Percentiles rank a stretch among this genome's conserved stretches.
Conservation (phyloP, 2,329 filamentous ascomycete species). For the Cadophora sp. region DNA sequence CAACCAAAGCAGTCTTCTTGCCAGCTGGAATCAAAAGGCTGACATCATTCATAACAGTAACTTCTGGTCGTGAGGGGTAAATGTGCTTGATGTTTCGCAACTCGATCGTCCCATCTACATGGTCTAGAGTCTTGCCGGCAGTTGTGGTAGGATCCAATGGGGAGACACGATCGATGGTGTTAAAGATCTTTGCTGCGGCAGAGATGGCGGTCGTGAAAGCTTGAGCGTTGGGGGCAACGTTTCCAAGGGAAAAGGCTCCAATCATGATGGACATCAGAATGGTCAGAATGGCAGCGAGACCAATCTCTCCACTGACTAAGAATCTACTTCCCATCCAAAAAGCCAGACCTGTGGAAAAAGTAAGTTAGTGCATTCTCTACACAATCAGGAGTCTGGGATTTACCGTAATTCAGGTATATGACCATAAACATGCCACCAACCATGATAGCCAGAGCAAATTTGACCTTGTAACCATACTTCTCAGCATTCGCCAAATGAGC, state of each 20-base stretch:
- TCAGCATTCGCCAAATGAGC: slow-evolving; percentile 75
- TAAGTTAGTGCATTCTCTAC: too few species aligned
- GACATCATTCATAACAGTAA: slow-evolving; percentile 86
- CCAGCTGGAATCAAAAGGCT: slow-evolving; percentile 82
- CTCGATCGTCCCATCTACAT: slow-evolving; percentile 79
- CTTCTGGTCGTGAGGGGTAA: slow-evolving; percentile 91
- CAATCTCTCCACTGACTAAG: slow-evolving; percentile 68
- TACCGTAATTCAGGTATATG: slow-evolving; percentile 87
- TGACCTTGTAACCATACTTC: slow-evolving; percentile 76
- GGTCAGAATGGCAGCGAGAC: slow-evolving; percentile 76
- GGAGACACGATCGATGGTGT: slow-evolving; percentile 87
- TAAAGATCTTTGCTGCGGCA: slow-evolving; percentile 90
- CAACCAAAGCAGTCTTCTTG: slow-evolving; percentile 91
- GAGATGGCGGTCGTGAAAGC: slow-evolving; percentile 85
- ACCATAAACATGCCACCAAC: slow-evolving; percentile 83
- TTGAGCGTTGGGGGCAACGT: slow-evolving; percentile 83
- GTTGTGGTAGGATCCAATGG: slow-evolving; percentile 80
- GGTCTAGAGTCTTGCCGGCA: slow-evolving; percentile 74
- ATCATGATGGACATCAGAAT: slow-evolving; percentile 93
- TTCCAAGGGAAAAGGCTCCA: slow-evolving; percentile 89
- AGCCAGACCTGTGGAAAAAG: too few species aligned
- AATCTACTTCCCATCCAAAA: slow-evolving; percentile 89
- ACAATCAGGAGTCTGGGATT: too few species aligned
- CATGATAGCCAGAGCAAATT: slow-evolving; percentile 77
- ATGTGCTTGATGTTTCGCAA: slow-evolving; percentile 88